phyloP scores from a whole-genome alignment of 352 stramenopile species.

The Pythium periplocum region DNA sequence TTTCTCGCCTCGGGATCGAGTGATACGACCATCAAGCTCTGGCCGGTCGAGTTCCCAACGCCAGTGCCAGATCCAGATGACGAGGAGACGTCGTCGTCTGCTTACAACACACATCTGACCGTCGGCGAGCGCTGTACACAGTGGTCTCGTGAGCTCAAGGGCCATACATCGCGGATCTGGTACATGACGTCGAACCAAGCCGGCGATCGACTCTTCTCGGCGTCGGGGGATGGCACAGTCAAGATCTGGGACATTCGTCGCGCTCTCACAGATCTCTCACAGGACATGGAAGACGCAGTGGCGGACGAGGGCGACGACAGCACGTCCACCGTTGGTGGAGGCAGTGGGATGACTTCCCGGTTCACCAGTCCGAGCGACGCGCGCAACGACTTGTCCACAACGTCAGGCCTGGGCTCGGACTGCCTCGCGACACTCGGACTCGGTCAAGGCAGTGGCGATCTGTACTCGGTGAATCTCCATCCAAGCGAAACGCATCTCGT shows the following conservation, averaged over 20 bases:
- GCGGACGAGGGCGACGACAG: conserved; percentile 29
- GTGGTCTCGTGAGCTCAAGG: conserved; percentile 57
- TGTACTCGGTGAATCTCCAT: conserved; percentile 85
- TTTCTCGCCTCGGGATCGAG: conserved; percentile 82
- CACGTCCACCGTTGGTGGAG: conserved; percentile 18
- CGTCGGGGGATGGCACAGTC: conserved; percentile 76
- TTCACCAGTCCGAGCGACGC: conserved; percentile 4
- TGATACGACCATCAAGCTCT: conserved; percentile 84
- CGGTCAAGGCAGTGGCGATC: conserved; percentile 52
- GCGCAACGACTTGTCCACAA: background rate
- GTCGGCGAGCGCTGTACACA: conserved; percentile 46
- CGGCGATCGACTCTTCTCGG: conserved; percentile 67
- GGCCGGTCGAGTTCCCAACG: conserved; percentile 56
- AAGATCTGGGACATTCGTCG: conserved; percentile 84
- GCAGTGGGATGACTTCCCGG: background rate
- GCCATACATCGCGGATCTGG: conserved; percentile 83
- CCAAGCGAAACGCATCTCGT: conserved; percentile 84
- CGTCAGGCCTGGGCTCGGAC: conserved; percentile 5
- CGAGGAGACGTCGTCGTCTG: background rate
- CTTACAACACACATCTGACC: conserved; percentile 5
- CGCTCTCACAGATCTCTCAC: conserved; percentile 28
- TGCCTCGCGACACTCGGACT: conserved; percentile 17
- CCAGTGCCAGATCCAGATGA: conserved; percentile 2
- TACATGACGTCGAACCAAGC: conserved; percentile 63
- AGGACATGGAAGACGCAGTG: conserved; percentile 26